Evolutionary conservation across 805 yeast genomes (phyloP).

Genomic region (Metschnikowia hibisci): DNA sequence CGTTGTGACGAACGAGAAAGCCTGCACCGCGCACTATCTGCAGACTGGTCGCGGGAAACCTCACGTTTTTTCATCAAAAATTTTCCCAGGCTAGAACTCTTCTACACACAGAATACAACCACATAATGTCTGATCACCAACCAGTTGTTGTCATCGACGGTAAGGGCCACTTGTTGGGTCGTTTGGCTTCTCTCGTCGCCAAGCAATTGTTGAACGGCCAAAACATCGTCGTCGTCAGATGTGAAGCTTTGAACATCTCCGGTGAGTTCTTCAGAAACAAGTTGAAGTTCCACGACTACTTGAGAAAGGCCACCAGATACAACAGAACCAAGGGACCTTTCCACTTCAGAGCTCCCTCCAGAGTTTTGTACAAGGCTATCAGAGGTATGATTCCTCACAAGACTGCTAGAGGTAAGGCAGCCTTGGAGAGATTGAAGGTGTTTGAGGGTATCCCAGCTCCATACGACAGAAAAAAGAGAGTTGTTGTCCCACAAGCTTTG

Average conservation of each 20-base stretch:
- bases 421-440: constrained; percentile 98
- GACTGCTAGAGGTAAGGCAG: constrained; percentile 99
- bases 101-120: constrained; percentile 9
- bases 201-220: constrained; percentile 98
- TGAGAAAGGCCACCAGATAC: constrained; percentile 98
- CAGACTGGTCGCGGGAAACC: constrained; percentile 8
- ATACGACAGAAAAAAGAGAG: constrained; percentile 99
- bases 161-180: constrained; percentile 99
- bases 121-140: constrained; percentile 76
- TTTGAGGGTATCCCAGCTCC: constrained; percentile 99
- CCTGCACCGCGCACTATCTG: constrained; percentile 7
- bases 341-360: constrained; percentile 99
- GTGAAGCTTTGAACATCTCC: constrained; percentile 96
- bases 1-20: background rate
- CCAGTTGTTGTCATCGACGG: constrained; percentile 98
- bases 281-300: constrained; percentile 99
- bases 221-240: constrained; percentile 95
- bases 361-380: constrained; percentile 99
- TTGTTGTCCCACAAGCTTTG: constrained; percentile 99
- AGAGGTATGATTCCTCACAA: constrained; percentile 99
- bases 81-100: constrained; percentile 11
- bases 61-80: constrained; percentile 14
- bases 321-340: constrained; percentile 99
- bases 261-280: constrained; percentile 99
- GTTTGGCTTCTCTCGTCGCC: constrained; percentile 98